Conservation (phyloP, 768 basidiomycete genomes). For the Lactarius akahatsu region DNA sequence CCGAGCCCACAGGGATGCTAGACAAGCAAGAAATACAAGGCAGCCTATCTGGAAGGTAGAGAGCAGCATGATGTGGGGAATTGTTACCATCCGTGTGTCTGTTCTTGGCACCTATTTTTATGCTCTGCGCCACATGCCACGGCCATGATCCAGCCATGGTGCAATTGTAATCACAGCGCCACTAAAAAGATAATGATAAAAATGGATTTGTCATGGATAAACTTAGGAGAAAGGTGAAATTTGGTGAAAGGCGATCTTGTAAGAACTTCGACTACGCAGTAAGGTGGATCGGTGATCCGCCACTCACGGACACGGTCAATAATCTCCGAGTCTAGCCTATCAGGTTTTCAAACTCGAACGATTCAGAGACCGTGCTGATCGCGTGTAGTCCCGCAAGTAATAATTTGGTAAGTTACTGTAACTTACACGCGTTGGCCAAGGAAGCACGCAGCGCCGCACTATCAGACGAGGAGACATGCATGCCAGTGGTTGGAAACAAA, state of each 20-base stretch:
- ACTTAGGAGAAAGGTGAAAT: too few relatives aligned
- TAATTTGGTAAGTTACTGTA: background rate
- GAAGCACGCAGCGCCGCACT: background rate
- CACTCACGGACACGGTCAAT: background rate
- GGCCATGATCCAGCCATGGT: too few relatives aligned
- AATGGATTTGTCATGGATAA: background rate
- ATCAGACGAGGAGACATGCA: background rate
- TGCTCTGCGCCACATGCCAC: background rate
- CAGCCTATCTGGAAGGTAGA: background rate
- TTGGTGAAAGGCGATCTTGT: too few relatives aligned
- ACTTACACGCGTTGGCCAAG: background rate
- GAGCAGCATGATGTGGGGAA: background rate
- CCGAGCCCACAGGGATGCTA: conserved; percentile 1
- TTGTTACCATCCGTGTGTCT: background rate
- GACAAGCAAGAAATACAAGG: background rate
- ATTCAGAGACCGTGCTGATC: background rate
- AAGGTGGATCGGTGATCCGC: background rate
- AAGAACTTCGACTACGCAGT: background rate
- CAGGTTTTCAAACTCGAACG: background rate
- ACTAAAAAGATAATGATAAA: background rate
- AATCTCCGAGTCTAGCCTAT: background rate
- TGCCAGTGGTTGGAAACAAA: background rate
- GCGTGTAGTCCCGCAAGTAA: background rate
- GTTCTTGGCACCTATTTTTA: background rate
- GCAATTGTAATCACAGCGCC: too few relatives aligned